phyloP scores from a whole-genome alignment of 2,329 filamentous ascomycete genomes.

The Neonectria faginata region DNA sequence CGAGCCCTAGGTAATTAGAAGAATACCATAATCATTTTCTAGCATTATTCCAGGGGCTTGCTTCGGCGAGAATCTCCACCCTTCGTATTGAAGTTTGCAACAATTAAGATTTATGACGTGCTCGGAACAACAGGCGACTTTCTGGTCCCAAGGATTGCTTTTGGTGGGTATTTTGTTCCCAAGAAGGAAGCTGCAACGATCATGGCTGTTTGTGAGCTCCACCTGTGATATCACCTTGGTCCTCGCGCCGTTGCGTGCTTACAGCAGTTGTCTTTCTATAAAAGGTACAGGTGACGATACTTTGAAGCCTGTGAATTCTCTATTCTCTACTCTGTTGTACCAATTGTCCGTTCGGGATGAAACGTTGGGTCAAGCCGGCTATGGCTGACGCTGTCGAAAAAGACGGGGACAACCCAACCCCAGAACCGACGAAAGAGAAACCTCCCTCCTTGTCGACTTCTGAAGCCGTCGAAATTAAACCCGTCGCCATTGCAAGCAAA shows the following conservation, averaged over 20 bases:
- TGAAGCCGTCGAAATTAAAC: not conserved
- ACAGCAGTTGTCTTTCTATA: not conserved
- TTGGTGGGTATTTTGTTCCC: conserved; percentile 6
- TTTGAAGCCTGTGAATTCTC: not conserved
- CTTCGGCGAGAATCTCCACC: not conserved
- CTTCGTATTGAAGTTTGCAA: conserved; percentile 8
- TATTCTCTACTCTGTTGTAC: not conserved
- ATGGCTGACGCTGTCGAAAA: conserved; percentile 24
- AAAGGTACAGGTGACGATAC: not conserved
- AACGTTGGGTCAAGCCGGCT: not conserved
- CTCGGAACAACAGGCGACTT: conserved; percentile 7
- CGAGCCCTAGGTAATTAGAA: not conserved
- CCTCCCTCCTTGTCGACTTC: not conserved
- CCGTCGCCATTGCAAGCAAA: not conserved
- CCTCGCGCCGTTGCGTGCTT: conserved; percentile 18
- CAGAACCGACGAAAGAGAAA: conserved; percentile 6
- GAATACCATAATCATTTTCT: not conserved
- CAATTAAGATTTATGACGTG: conserved; percentile 7
- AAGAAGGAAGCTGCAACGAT: conserved; percentile 12
- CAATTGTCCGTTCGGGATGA: not conserved
- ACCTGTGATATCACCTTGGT: not conserved
- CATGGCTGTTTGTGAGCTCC: not conserved
- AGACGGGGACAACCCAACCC: not conserved
- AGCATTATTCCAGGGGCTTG: not conserved
- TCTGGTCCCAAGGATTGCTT: not conserved